Percentiles rank a stretch among this genome's conserved stretches.
These are phyloP conservation scores for Fusarium sp. DNA, from an alignment of 2,329 filamentous ascomycete species.

Conservation along the genomic window DNA sequence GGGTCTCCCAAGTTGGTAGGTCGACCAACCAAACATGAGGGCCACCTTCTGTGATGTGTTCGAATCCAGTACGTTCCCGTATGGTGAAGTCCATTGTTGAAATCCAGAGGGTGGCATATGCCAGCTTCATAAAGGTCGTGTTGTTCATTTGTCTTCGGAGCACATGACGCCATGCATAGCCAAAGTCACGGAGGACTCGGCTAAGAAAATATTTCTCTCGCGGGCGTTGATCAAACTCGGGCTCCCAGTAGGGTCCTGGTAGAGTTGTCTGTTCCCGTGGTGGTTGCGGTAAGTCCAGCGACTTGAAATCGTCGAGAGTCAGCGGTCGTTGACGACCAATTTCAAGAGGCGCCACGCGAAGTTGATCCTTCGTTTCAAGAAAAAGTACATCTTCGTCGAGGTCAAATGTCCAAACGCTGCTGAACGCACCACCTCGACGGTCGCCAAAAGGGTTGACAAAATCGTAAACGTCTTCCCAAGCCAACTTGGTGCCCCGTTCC, in stretches of 20 bases:
- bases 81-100: neutral
- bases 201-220: conserved; percentile 22
- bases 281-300: neutral
- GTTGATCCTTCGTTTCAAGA: neutral
- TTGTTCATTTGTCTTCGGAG: conserved; percentile 25
- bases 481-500: neutral
- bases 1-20: conserved; percentile 30
- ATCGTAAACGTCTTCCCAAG: neutral
- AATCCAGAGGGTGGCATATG: conserved; percentile 34
- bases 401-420: conserved; percentile 7
- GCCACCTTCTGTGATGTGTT: neutral
- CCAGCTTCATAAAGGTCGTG: conserved; percentile 28
- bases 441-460: neutral
- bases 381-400: neutral
- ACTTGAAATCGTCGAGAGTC: conserved; percentile 28
- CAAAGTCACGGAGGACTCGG: conserved; percentile 28
- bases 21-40: conserved; percentile 22
- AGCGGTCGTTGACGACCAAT: conserved; percentile 20
- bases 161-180: conserved; percentile 37
- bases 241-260: conserved; percentile 29
- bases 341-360: conserved; percentile 5
- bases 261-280: neutral
- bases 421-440: neutral
- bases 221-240: neutral
- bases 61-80: conserved; percentile 11